A percentile compares a stretch with the other conserved stretches of the same genome.
phyloP scores from a whole-genome alignment of 1,284 basidiomycete genomes.

The Puccinia horiana region DNA sequence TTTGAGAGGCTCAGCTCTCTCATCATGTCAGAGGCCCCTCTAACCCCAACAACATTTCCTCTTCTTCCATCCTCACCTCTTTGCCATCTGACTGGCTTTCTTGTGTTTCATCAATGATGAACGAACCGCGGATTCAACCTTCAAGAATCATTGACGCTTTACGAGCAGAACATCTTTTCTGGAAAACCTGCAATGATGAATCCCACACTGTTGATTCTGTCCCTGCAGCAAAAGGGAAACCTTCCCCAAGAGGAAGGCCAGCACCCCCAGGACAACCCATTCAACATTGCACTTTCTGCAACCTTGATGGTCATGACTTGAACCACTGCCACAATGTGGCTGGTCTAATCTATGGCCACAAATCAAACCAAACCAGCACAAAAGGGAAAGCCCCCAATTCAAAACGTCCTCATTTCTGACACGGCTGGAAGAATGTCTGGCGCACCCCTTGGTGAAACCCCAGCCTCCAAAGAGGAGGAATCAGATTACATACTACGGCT shows the following conservation, averaged over 20 bases:
- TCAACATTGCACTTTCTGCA: background rate
- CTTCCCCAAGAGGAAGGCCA: background rate
- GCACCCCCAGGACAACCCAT: background rate
- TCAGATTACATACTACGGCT: too few species aligned
- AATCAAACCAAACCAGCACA: too few species aligned
- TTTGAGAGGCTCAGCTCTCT: background rate
- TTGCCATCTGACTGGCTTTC: conserved; percentile 1
- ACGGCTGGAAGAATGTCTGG: too few species aligned
- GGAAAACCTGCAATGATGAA: background rate
- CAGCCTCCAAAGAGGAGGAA: too few species aligned
- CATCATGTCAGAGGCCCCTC: too few species aligned
- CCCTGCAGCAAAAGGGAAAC: background rate
- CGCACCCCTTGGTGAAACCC: too few species aligned
- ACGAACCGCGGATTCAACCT: too few species aligned
- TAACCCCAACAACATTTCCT: background rate
- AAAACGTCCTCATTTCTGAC: background rate
- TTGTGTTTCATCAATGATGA: background rate
- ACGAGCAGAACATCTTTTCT: background rate
- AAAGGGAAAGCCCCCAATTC: too few species aligned
- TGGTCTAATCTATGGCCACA: background rate
- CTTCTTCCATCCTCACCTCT: background rate
- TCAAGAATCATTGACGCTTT: background rate
- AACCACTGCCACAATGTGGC: background rate
- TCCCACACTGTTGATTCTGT: too few species aligned
- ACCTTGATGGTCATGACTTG: background rate